Percentiles rank a stretch among this genome's conserved stretches.
Evolutionary conservation across 2,329 filamentous ascomycete genomes (phyloP).

Genomic region (Herpomyces periplanetae): DNA sequence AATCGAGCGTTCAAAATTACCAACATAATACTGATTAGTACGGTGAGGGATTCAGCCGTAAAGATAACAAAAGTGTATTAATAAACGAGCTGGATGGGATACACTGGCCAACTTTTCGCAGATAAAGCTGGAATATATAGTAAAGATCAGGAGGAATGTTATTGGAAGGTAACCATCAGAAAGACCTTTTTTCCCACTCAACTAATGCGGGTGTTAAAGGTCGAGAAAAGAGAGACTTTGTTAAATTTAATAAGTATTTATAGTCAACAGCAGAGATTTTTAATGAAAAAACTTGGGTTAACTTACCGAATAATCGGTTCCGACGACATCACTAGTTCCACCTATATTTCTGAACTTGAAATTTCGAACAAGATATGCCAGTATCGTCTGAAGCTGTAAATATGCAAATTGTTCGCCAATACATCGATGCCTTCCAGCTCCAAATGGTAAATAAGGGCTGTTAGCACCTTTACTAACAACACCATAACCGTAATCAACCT

Average conservation of each 20-base stretch:
- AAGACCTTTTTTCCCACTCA: constrained; percentile 32
- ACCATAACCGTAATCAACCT: constrained; percentile 74
- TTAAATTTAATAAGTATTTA: not conserved
- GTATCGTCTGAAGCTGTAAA: constrained; percentile 53
- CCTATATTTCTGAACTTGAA: constrained; percentile 44
- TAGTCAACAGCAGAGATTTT: not conserved
- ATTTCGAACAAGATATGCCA: constrained; percentile 28
- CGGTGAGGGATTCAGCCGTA: too few relatives aligned
- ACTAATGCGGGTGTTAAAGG: constrained; percentile 14
- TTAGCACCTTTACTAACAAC: constrained; percentile 59
- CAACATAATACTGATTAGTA: too few relatives aligned
- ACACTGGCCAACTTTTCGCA: too few relatives aligned
- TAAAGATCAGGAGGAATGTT: too few relatives aligned
- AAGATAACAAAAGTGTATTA: too few relatives aligned
- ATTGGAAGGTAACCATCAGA: too few relatives aligned
- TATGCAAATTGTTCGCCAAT: constrained; percentile 94
- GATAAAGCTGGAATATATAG: too few relatives aligned
- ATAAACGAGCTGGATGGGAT: too few relatives aligned
- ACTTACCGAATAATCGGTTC: constrained; percentile 17
- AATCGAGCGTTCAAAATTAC: too few relatives aligned
- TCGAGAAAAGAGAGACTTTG: constrained; percentile 11
- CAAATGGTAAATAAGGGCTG: constrained; percentile 73
- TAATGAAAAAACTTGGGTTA: constrained; percentile 3
- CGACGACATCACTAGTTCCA: constrained; percentile 25
- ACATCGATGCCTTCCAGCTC: constrained; percentile 62